phyloP scores from a whole-genome alignment of 306 rosid genomes.

The Cucurbita ficifolia region DNA sequence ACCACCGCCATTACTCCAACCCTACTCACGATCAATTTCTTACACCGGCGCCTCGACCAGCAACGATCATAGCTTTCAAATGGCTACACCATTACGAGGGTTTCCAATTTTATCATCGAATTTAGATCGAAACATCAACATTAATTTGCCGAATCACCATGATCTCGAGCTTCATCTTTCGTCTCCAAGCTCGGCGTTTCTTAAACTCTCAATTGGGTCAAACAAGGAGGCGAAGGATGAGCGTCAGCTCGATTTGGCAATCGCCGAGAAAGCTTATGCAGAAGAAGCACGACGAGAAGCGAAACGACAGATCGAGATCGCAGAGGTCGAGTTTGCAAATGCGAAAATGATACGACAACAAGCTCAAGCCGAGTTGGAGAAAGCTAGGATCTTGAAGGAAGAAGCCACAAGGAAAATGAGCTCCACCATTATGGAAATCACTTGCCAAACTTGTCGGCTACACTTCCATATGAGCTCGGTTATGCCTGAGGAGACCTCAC shows the following conservation, averaged over 20 bases:
- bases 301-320: slow-evolving; percentile 51
- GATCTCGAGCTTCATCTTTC: slow-evolving; percentile 69
- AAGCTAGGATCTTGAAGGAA: slow-evolving; percentile 56
- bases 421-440: slow-evolving; percentile 60
- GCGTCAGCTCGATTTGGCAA: slow-evolving; percentile 41
- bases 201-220: slow-evolving; percentile 74
- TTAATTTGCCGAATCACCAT: slow-evolving; percentile 2
- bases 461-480: slow-evolving; percentile 30
- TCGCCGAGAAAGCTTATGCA: slow-evolving; percentile 56
- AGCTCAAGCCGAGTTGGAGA: slow-evolving; percentile 62
- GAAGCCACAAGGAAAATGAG: slow-evolving; percentile 56
- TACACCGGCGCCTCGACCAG: slow-evolving; percentile 74
- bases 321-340: slow-evolving; percentile 62
- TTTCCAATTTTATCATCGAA: slow-evolving; percentile 23
- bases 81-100: slow-evolving; percentile 21
- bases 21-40: slow-evolving; percentile 65
- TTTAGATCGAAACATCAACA: slow-evolving; percentile 11
- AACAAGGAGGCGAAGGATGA: background rate
- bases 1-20: slow-evolving; percentile 33
- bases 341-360: slow-evolving; percentile 76
- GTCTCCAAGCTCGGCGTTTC: slow-evolving; percentile 21
- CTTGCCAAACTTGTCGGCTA: slow-evolving; percentile 72
- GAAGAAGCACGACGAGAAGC: slow-evolving; percentile 83
- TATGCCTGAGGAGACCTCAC: slow-evolving; percentile 52
- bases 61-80: slow-evolving; percentile 19